Evolutionary conservation across 2,329 filamentous ascomycete species (phyloP), one percentile per base, ranked within the genome.

Genomic region (Zymoseptoria brevis): DNA sequence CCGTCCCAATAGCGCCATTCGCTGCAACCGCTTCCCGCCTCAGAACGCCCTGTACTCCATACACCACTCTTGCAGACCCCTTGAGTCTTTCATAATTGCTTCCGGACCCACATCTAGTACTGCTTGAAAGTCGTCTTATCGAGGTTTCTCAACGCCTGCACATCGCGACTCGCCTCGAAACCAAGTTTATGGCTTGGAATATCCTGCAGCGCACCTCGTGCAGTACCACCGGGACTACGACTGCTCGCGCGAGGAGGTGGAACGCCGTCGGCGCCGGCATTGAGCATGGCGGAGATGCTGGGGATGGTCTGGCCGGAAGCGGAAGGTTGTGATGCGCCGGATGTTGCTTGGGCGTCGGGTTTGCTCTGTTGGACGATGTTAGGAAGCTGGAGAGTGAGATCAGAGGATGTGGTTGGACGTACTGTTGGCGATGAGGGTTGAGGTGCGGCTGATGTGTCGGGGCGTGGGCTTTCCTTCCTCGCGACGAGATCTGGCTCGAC

Each of bases 231-330:
- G 0, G 72, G 70, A 55, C 68, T 73, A 26, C 66, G 64, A 59
- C 71, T 73, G 58, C 64, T 70, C 19, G 61, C 67, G 50, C 65
- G 67, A 54, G 58, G 63, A 22, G 66, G 68, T 5, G 66, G 66
- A 45, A 57, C 62, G 5, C 60, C 64, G 48, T 63, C 62, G 48
- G 63, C 66, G 19, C 66, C 65, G 41, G 68, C 72, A 60, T 76
- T 77, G 57, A 78, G 74, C 61, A 78, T 73, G 9, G 79, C 71
- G 16, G 73, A 78, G 58, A 84, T 83, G 63, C 79, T 81, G 8
- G 83, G 83, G 26, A 85, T 82, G 19, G 71, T 74, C 29, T 71
- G 70, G 19, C 66, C 69, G 21, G 69, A 70, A 30, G 63, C 69
- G 6, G 58, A 57, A 16, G 67, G 73, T 75, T 80, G 69, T 62